Base-by-base conservation (phyloP, 441 rosid species). In the Lagerstroemia fauriei region DNA sequence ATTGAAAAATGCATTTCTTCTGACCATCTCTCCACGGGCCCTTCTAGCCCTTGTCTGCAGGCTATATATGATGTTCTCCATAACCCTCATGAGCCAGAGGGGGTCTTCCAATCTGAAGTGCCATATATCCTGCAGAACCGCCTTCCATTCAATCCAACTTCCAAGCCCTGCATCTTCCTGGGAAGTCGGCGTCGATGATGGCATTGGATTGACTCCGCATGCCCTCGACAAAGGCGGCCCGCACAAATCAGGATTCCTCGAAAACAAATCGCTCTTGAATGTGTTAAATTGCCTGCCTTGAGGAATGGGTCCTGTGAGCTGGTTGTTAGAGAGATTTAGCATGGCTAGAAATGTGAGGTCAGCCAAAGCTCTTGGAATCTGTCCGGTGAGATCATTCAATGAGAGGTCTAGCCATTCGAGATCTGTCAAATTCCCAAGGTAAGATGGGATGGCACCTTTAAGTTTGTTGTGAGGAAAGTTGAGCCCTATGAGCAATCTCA, bases 181-280 rank as follows among this genome's bases (percentile, higher is more conserved):
- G 31, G 17, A n/a, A 17, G 25, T 53, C n/a, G 69, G 11, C 14
- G 32, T 7, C 11, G 69, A 32, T 25, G 69, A 63, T 11, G n/a
- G 27, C 31, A 3, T 24, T 9, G 69, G 91, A 10, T 84, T 83
- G 68, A 89, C 81, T 56, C 84, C 51, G n/a, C 76, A 72, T 72
- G 25, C 51, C 7, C 17, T 72, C 29, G 29, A 29, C 76, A 72
- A 44, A 18, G 76, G 76, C 14, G 7, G 51, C 8, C 76, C 76
- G 20, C 76, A 72, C 3, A 72, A 31, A 5, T 25, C 76, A 17
- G 25, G 47, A 47, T 72, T 72, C 27, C 51, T 12, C 14, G 22
- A 18, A 34, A 38, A 72, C 13, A 51, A 72, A 29, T 47, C 25
- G 14, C 38, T 68, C 51, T 72, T 31, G 27, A 32, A 72, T 24